Base-by-base conservation (phyloP, 176 grass and related monocot genomes). In the Miscanthus lutarioriparius region DNA sequence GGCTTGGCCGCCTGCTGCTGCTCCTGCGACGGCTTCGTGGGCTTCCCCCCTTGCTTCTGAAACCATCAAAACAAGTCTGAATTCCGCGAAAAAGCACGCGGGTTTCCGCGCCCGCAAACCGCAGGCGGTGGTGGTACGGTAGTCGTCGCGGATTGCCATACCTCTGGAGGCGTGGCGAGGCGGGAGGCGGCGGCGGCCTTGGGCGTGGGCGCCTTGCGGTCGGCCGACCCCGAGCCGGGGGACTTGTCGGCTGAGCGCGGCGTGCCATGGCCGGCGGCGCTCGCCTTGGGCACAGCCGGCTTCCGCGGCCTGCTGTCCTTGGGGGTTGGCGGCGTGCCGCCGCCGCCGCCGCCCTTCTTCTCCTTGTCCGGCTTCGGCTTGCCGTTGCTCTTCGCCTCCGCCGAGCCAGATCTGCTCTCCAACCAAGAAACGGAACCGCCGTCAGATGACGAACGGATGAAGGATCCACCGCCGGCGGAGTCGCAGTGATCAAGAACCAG, bases 31-130 rank as follows among this genome's bases (percentile, higher is more conserved):
- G 59, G 53, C 81, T 89, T 93, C 43, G 25, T 28, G 12, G 67
- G 30, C 85, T 83, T 86, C 30, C 72, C 80, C 20, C 72, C 83
- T 44, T 91, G 84, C 80, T 96, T 93, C 94, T 96, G 79, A 64
- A 85, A 12, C 17, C 43, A 83, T 22, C 0, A 30, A 64, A 76
- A 68, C 12, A 49, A 45, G 2, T 87, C 49, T 73, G 30, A 83
- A 79, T 83, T 83, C 67, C 27, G 28, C n/a, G 23, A 49, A 19
- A 58, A 86, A 82, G 20, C 78, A 82, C 6, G 43, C 56, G 53
- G 6, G 27, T 85, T 82, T 37, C 11, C 13, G 70, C 22, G 4
- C 44, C n/a, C 28, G 22, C 10, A 48, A 56, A 56, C 53, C 53
- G 53, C 20, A n/a, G 53, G 53, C 16, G 11, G 22, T 11, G 10